Base-by-base conservation (phyloP, 306 rosid genomes). In the Neltuma alba region DNA sequence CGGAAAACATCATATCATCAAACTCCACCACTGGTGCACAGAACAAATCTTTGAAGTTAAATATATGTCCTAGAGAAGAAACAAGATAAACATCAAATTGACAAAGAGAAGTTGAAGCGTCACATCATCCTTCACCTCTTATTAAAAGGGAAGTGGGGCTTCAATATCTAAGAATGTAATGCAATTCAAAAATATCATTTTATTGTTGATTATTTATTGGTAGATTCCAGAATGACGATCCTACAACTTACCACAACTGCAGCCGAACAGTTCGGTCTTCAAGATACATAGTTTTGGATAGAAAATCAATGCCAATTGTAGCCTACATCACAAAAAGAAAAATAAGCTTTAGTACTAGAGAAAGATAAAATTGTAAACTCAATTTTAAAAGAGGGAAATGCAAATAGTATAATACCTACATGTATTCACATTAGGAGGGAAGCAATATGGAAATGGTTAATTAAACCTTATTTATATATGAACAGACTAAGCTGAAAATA, bases 251-350 rank as follows among this genome's bases (percentile, higher is more conserved):
- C 92, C 92, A 88, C 63, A 88, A 54, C 89, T 88, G 92, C 87
- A 88, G 85, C 76, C 92, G 89, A 79, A 88, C 88, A 14, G 92
- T 86, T 76, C 92, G 92, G 84, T 88, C 91, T 88, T 88, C 91
- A 27, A 88, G 91, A 76, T 88, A 88, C 91, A 88, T 88, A 11
- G 91, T 88, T 74, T 88, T 88, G 37, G 92, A 88, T 38, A 88
- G 88, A 82, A 88, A 88, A 74, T 88, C 92, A 65, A 88, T 88
- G 23, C 92, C 92, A 6, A 88, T 88, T 50, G 92, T 88, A 79
- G 92, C 92, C 92, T 88, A 88, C 70, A 74, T 13, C 27, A 50
- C 8, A 84, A 82, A 58, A 27, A 1, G 47, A 15, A 67, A 85
- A 72, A 37, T 5, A 77, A 72, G 44, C 50, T 14, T 71, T 55